A percentile compares a stretch with the other conserved stretches of the same genome.
These are phyloP conservation scores for Mycena albidolilacea DNA, from an alignment of 768 basidiomycete genomes.

Conservation along the genomic window DNA sequence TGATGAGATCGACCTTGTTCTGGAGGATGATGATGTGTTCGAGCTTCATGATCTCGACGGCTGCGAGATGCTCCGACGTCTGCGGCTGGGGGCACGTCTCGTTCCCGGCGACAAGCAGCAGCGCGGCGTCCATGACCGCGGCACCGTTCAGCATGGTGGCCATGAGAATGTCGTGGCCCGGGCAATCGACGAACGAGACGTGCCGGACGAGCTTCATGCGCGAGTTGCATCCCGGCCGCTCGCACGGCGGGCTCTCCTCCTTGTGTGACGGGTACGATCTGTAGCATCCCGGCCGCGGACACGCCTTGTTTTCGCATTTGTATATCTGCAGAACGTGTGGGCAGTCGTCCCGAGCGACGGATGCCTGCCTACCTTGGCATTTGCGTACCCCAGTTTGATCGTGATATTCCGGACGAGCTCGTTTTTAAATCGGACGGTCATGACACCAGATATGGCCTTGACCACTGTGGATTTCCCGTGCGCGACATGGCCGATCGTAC, in stretches of 20 bases:
- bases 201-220: conserved; percentile 95
- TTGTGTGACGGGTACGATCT: conserved; percentile 94
- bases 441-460: conserved; percentile 98
- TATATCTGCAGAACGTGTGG: conserved; percentile 78
- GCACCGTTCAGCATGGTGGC: conserved; percentile 99
- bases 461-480: conserved; percentile 98
- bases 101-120: conserved; percentile 96
- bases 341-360: conserved; percentile 17
- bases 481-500: conserved; percentile 99
- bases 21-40: conserved; percentile 98
- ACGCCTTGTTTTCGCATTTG: conserved; percentile 95
- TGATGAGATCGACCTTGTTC: conserved; percentile 99
- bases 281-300: conserved; percentile 95
- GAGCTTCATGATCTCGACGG: conserved; percentile 99
- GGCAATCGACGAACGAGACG: conserved; percentile 98
- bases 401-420: conserved; percentile 99
- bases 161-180: conserved; percentile 99
- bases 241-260: conserved; percentile 94
- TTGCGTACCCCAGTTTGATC: conserved; percentile 99
- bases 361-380: conserved; percentile 84
- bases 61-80: conserved; percentile 98
- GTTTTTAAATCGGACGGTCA: conserved; percentile 99
- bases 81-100: conserved; percentile 99
- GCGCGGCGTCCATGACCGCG: conserved; percentile 99
- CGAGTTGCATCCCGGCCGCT: conserved; percentile 91